A percentile compares a stretch with the other conserved stretches of the same genome.
Evolutionary conservation across 2,329 filamentous ascomycete genomes (phyloP).

Genomic region (Conoideocrella luteorostrata): DNA sequence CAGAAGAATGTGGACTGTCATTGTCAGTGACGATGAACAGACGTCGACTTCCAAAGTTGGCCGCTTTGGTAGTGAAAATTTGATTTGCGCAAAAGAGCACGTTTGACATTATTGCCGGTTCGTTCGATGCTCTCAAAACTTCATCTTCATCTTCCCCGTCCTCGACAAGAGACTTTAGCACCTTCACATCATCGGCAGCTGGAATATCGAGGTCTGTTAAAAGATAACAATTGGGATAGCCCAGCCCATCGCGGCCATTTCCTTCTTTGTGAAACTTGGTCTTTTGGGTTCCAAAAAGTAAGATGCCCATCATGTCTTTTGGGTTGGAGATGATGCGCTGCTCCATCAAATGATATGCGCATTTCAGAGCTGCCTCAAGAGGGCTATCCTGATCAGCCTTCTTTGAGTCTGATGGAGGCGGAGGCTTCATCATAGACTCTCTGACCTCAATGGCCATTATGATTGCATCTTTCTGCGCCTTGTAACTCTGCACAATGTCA

Average conservation of each 20-base stretch:
- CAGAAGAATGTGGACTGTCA: slow-evolving; percentile 71
- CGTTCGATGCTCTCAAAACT: slow-evolving; percentile 62
- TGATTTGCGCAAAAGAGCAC: slow-evolving; percentile 93
- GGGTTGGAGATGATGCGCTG: slow-evolving; percentile 97
- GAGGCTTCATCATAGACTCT: slow-evolving; percentile 71
- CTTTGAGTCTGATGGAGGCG: slow-evolving; percentile 59
- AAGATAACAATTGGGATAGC: slow-evolving; percentile 88
- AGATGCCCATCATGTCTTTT: slow-evolving; percentile 92
- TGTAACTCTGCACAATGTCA: slow-evolving; percentile 60
- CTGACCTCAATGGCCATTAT: slow-evolving; percentile 92
- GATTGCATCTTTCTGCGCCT: slow-evolving; percentile 93
- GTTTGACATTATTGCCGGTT: slow-evolving; percentile 75
- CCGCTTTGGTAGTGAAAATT: slow-evolving; percentile 88
- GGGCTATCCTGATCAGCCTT: slow-evolving; percentile 75
- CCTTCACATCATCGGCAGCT: slow-evolving; percentile 78
- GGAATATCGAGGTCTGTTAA: slow-evolving; percentile 84
- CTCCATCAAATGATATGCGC: slow-evolving; percentile 91
- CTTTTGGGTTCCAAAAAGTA: slow-evolving; percentile 84
- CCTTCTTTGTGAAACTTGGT: slow-evolving; percentile 70
- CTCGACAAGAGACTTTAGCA: slow-evolving; percentile 67
- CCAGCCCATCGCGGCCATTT: slow-evolving; percentile 50
- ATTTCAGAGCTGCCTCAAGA: slow-evolving; percentile 80
- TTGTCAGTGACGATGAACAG: slow-evolving; percentile 97
- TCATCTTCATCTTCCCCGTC: slow-evolving; percentile 66
- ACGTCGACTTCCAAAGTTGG: slow-evolving; percentile 86